These are phyloP conservation scores for Ustilago nuda DNA, from an alignment of 1,284 basidiomycete species.

Conservation along the genomic window DNA sequence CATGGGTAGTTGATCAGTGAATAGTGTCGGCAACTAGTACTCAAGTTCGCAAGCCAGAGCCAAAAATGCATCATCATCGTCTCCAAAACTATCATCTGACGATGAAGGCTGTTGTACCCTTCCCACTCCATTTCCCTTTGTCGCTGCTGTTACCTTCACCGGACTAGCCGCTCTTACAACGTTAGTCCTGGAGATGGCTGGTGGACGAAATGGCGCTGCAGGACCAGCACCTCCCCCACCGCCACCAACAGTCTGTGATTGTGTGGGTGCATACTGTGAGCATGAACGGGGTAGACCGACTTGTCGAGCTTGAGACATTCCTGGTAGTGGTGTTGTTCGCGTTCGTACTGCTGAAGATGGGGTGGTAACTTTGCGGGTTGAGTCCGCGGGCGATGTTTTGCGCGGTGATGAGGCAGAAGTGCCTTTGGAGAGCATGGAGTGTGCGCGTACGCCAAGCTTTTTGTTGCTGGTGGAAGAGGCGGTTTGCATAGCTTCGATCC, in stretches of 20 bases:
- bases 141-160: background rate
- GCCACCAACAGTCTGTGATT: background rate
- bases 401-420: constrained; percentile 20
- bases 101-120: constrained; percentile 13
- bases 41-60: constrained; percentile 44
- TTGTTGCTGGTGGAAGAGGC: constrained; percentile 16
- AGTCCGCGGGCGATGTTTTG: background rate
- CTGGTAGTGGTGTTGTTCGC: constrained; percentile 16
- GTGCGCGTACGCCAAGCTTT: constrained; percentile 41
- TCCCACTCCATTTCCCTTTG: background rate
- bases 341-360: constrained; percentile 9
- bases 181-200: constrained; percentile 16
- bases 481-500: constrained; percentile 49
- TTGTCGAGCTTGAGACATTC: constrained; percentile 47
- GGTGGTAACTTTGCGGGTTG: constrained; percentile 7
- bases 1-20: background rate
- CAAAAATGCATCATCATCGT: constrained; percentile 44
- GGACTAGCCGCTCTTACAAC: constrained; percentile 7
- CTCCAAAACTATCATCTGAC: constrained; percentile 49
- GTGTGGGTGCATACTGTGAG: constrained; percentile 29
- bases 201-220: constrained; percentile 43
- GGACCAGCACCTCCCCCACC: constrained; percentile 6
- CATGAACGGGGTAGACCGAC: constrained; percentile 34
- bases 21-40: constrained; percentile 15
- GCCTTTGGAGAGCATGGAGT: constrained; percentile 19